A percentile compares a stretch with the other conserved stretches of the same genome.
Conservation (phyloP, 177 flowering plant species). For the Vitis hybrid region DNA sequence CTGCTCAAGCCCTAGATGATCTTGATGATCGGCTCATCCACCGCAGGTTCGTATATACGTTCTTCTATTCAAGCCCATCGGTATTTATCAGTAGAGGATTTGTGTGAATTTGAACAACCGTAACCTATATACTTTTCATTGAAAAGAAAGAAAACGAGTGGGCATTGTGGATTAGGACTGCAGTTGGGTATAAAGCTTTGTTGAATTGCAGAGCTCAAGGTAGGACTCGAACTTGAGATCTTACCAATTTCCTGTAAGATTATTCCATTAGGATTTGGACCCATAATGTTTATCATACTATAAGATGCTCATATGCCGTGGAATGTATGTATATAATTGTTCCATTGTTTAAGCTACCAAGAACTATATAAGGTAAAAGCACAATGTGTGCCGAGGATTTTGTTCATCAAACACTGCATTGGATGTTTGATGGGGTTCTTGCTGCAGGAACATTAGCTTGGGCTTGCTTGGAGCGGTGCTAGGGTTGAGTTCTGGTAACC, state of each 20-base stretch:
- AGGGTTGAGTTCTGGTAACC: slow-evolving; percentile 24
- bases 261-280: background rate
- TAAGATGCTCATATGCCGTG: no score
- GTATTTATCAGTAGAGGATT: background rate
- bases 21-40: background rate
- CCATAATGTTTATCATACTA: no score
- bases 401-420: background rate
- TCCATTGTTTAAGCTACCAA: no score
- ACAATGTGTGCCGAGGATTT: background rate
- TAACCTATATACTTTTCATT: no score
- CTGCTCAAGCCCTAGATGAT: background rate
- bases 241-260: background rate
- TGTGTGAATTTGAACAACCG: background rate
- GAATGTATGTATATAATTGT: no score
- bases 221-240: background rate
- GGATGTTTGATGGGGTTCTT: background rate
- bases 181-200: no score
- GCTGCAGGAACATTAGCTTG: slow-evolving; percentile 42
- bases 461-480: slow-evolving; percentile 42
- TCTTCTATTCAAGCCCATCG: background rate
- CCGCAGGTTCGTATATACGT: slow-evolving; percentile 19
- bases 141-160: background rate
- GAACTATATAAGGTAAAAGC: no score
- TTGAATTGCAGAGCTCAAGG: no score
- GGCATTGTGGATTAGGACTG: no score